Conservation (phyloP, 2,329 filamentous ascomycete genomes). For the Botrytis sinoallii region DNA sequence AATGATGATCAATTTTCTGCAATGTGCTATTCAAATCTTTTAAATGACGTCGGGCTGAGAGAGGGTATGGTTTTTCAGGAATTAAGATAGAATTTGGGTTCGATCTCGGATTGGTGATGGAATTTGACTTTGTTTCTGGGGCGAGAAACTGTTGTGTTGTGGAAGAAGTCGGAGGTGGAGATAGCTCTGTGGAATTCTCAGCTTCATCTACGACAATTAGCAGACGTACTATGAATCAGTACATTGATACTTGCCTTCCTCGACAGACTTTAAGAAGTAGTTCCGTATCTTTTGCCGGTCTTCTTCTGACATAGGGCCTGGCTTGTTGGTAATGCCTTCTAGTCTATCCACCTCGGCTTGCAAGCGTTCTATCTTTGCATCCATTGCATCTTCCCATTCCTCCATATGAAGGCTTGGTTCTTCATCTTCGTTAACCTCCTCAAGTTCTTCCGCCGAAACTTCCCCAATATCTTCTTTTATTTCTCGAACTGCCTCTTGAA, state of each 20-base stretch:
- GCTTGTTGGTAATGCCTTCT: constrained; percentile 20
- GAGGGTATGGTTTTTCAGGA: not conserved
- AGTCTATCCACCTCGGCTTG: constrained; percentile 20
- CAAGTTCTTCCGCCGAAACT: constrained; percentile 17
- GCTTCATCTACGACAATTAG: constrained; percentile 12
- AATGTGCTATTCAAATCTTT: not conserved
- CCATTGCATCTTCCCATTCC: constrained; percentile 18
- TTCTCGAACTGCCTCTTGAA: constrained; percentile 16
- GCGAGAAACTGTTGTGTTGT: constrained; percentile 5
- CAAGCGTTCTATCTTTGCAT: constrained; percentile 13
- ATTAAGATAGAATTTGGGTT: not conserved
- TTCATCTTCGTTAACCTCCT: constrained; percentile 21
- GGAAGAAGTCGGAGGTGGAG: not conserved
- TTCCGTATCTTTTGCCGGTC: constrained; percentile 20
- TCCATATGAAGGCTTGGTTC: constrained; percentile 19
- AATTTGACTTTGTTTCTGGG: not conserved
- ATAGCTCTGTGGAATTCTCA: not conserved
- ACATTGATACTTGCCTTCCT: constrained; percentile 9
- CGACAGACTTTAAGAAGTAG: constrained; percentile 21
- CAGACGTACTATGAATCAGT: not conserved
- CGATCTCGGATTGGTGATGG: not conserved
- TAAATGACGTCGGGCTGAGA: not conserved
- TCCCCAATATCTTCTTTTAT: constrained; percentile 18
- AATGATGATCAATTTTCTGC: not conserved
- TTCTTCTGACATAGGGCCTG: constrained; percentile 22